Conservation (phyloP, 805 yeast genomes). For the Candida multigemmis region DNA sequence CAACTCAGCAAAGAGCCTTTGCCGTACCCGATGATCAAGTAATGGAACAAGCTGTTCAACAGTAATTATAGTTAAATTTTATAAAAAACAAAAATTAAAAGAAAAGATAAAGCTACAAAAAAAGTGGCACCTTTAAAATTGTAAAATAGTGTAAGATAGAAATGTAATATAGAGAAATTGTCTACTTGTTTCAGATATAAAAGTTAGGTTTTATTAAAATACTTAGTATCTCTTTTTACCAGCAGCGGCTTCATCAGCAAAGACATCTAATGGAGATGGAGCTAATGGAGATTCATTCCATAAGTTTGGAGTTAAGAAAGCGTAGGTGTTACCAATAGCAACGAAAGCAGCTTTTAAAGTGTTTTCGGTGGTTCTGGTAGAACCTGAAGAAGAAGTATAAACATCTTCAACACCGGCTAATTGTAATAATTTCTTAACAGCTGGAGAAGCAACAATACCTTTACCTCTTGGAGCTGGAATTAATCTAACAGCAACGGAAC, state of each 20-base stretch:
- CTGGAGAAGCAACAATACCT: conserved; percentile 99
- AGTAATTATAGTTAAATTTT: no score
- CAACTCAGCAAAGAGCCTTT: conserved; percentile 57
- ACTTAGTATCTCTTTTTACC: conserved; percentile 69
- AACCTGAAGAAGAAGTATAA: conserved; percentile 97
- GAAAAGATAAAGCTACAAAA: neutral
- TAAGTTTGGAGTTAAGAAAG: conserved; percentile 99
- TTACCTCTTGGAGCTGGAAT: conserved; percentile 99
- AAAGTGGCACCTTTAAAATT: neutral
- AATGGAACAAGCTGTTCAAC: conserved; percentile 50
- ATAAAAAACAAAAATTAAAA: neutral
- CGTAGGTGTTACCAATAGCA: conserved; percentile 99
- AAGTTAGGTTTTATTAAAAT: conserved; percentile 5
- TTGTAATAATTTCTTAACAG: conserved; percentile 97
- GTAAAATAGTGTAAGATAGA: neutral
- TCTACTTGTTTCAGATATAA: no score
- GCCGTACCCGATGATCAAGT: conserved; percentile 72
- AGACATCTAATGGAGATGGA: conserved; percentile 91
- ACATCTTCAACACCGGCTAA: conserved; percentile 99
- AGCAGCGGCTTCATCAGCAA: conserved; percentile 75
- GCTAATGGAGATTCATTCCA: conserved; percentile 83
- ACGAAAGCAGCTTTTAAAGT: conserved; percentile 99
- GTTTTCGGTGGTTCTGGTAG: conserved; percentile 99
- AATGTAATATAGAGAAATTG: no score
- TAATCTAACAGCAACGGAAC: conserved; percentile 97